Conservation (phyloP, 345 rosid genomes). For the Hevea brasiliensis region DNA sequence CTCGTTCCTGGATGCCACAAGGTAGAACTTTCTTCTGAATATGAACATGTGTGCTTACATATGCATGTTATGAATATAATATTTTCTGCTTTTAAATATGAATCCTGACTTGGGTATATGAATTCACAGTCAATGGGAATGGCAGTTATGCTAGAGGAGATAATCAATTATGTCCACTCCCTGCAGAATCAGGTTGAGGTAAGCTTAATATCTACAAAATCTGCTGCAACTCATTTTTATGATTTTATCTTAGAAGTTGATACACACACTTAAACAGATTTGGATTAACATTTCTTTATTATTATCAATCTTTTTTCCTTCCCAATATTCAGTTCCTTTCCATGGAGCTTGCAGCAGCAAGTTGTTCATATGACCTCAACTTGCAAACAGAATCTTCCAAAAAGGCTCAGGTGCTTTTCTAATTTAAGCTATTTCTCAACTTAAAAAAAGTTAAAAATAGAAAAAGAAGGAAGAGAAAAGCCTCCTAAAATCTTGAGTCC, state of each 20-base stretch:
- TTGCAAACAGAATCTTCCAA: conserved; percentile 15
- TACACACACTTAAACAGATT: not conserved
- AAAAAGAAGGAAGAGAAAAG: not conserved
- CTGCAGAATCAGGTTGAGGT: conserved; percentile 41
- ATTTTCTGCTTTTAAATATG: not conserved
- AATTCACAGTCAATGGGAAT: conserved; percentile 34
- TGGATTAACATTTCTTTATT: not conserved
- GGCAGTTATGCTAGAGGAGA: conserved; percentile 39
- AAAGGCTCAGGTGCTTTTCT: conserved; percentile 31
- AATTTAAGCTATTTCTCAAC: not conserved
- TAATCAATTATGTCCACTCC: conserved; percentile 37
- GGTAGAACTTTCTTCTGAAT: conserved; percentile 11
- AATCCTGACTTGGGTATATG: conserved; percentile 4
- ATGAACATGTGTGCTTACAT: too few relatives aligned
- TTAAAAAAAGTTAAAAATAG: too few relatives aligned
- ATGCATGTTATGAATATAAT: not conserved
- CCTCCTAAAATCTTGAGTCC: conserved; percentile 7
- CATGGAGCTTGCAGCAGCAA: conserved; percentile 56
- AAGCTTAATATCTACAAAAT: not conserved
- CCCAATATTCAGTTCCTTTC: conserved; percentile 48
- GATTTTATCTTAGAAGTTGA: not conserved
- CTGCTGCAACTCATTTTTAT: too few relatives aligned
- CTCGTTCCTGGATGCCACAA: conserved; percentile 37
- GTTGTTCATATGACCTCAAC: conserved; percentile 27
- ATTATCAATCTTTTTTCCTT: not conserved